phyloP scores from a whole-genome alignment of 805 yeast species.

The Kregervanrija fluxuum region DNA sequence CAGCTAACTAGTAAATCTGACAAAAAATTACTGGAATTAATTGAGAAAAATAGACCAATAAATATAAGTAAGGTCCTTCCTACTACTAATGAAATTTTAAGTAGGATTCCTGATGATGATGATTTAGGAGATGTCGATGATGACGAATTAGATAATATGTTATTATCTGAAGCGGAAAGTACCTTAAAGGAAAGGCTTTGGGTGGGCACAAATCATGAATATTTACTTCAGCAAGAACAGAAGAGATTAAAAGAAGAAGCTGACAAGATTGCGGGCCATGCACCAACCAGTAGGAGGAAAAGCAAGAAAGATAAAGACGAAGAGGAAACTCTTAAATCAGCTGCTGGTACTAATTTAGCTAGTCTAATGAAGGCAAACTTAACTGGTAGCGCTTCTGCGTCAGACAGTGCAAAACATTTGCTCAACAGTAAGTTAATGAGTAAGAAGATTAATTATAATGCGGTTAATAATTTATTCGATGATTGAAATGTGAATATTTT shows the following conservation, averaged over 20 bases:
- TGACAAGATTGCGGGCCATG: slow-evolving; percentile 77
- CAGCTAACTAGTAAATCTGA: slow-evolving; percentile 17
- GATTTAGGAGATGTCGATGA: slow-evolving; percentile 75
- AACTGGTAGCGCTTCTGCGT: slow-evolving; percentile 53
- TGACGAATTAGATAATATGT: slow-evolving; percentile 57
- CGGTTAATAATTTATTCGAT: slow-evolving; percentile 50
- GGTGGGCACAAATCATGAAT: slow-evolving; percentile 87
- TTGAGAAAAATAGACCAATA: slow-evolving; percentile 43
- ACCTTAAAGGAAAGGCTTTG: slow-evolving; percentile 75
- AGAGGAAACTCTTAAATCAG: slow-evolving; percentile 18
- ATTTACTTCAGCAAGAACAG: slow-evolving; percentile 74
- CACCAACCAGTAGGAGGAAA: slow-evolving; percentile 43
- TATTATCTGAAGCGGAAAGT: slow-evolving; percentile 65
- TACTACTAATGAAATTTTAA: slow-evolving; percentile 46
- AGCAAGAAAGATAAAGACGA: slow-evolving; percentile 20
- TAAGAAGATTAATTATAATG: slow-evolving; percentile 84
- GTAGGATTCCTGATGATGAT: slow-evolving; percentile 50
- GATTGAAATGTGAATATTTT: slow-evolving; percentile 9
- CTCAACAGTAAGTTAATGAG: slow-evolving; percentile 70
- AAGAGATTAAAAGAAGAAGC: slow-evolving; percentile 80
- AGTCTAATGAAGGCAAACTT: slow-evolving; percentile 34
- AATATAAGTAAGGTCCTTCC: slow-evolving; percentile 51
- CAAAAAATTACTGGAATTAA: slow-evolving; percentile 23
- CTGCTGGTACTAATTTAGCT: slow-evolving; percentile 21
- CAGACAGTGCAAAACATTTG: slow-evolving; percentile 74